Percentiles rank a stretch among this genome's conserved stretches.
These are phyloP conservation scores for Rhipidocladum racemiflorum DNA, from an alignment of 176 grass and related monocot species.

Conservation along the genomic window DNA sequence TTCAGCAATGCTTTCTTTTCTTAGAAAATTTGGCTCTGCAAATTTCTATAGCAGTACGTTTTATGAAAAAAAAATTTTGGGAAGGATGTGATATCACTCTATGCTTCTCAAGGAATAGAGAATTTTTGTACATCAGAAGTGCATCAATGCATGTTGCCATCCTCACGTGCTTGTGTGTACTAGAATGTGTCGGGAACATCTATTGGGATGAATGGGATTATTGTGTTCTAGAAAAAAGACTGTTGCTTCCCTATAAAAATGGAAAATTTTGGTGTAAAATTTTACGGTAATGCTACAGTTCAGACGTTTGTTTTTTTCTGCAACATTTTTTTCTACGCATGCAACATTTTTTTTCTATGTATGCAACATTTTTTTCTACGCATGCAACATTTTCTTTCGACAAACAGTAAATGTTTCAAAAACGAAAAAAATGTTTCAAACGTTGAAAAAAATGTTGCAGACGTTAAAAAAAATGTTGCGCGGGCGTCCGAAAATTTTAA, in stretches of 20 bases:
- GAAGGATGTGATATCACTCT: neutral
- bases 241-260: conserved; percentile 6
- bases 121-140: neutral
- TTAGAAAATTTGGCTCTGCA: conserved; percentile 6
- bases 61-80: neutral
- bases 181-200: neutral
- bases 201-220: neutral
- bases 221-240: neutral
- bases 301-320: too few relatives aligned
- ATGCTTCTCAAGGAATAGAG: conserved; percentile 14
- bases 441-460: too few relatives aligned
- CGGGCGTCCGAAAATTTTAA: too few relatives aligned
- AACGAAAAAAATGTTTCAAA: too few relatives aligned
- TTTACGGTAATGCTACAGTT: too few relatives aligned
- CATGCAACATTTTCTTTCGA: too few relatives aligned
- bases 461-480: too few relatives aligned
- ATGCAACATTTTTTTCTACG: too few relatives aligned
- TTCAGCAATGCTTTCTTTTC: neutral
- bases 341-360: too few relatives aligned
- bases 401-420: too few relatives aligned
- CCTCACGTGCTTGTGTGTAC: neutral
- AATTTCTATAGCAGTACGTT: neutral
- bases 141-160: neutral
- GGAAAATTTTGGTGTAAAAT: neutral
- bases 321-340: too few relatives aligned